These are phyloP conservation scores for Eimeria acervulina DNA, from an alignment of 169 alveolate genomes.

Conservation along the genomic window DNA sequence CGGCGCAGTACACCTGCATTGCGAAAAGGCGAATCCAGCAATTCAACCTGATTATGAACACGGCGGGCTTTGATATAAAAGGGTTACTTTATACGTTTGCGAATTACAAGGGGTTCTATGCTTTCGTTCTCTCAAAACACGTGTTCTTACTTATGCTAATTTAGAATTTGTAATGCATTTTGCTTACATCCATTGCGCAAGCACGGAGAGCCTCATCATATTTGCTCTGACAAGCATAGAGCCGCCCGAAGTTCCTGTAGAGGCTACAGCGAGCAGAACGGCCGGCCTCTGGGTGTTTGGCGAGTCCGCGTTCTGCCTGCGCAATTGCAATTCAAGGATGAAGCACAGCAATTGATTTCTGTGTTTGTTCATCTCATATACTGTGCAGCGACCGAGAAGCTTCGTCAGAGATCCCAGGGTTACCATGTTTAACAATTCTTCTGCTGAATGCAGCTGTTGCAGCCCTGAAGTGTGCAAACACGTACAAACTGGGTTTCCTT, in stretches of 20 bases:
- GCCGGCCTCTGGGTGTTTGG: constrained; percentile 85
- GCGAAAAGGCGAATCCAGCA: not conserved
- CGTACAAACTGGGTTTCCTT: not conserved
- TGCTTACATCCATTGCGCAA: constrained; percentile 80
- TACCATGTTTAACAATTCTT: constrained; percentile 74
- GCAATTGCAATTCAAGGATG: no score
- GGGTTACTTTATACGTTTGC: no score
- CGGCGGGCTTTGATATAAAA: no score
- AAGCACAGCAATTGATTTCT: not conserved
- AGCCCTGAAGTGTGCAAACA: constrained; percentile 27
- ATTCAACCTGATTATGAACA: not conserved
- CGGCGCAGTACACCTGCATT: constrained; percentile 73
- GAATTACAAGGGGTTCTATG: no score
- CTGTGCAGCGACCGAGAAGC: not conserved
- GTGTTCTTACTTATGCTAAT: no score
- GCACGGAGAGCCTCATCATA: constrained; percentile 80
- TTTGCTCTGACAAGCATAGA: constrained; percentile 84
- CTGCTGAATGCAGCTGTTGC: constrained; percentile 71
- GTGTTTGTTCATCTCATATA: no score
- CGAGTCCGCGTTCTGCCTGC: constrained; percentile 84
- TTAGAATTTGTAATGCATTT: not conserved
- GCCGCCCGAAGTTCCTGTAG: constrained; percentile 86
- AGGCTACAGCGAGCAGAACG: constrained; percentile 78
- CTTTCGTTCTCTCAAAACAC: no score
- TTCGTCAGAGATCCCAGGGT: not conserved